Evolutionary conservation across 1,139 yeast species (phyloP).

Genomic region (Suhomyces coccinellae): DNA sequence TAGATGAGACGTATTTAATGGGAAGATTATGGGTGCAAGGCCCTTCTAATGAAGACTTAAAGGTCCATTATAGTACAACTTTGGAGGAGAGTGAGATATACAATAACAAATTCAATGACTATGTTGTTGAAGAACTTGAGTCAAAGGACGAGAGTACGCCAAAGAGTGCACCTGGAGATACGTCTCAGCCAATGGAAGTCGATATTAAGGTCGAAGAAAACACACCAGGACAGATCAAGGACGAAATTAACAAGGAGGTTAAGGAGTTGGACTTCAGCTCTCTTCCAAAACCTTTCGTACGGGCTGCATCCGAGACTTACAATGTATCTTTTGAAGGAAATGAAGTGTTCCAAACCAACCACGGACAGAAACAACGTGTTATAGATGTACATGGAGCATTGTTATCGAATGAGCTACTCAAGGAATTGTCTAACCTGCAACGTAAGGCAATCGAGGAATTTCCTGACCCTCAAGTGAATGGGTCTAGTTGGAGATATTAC

Average conservation of each 20-base stretch:
- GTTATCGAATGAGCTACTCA: slow-evolving; percentile 19
- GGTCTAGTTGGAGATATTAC: slow-evolving; percentile 67
- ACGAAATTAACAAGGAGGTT: slow-evolving; percentile 2
- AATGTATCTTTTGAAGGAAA: slow-evolving; percentile 21
- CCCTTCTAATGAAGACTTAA: slow-evolving; percentile 67
- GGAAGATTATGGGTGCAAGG: slow-evolving; percentile 96
- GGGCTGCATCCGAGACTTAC: slow-evolving; percentile 20
- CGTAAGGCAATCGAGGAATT: slow-evolving; percentile 71
- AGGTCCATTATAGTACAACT: slow-evolving; percentile 38
- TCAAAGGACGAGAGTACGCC: neutral
- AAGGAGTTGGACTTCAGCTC: slow-evolving; percentile 16
- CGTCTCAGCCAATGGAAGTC: neutral
- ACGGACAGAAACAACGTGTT: slow-evolving; percentile 17
- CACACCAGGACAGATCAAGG: neutral
- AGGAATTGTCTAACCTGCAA: slow-evolving; percentile 47
- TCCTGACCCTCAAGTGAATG: slow-evolving; percentile 52
- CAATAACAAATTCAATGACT: slow-evolving; percentile 12
- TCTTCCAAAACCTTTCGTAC: slow-evolving; percentile 20
- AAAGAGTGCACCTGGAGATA: neutral
- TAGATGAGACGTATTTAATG: slow-evolving; percentile 70
- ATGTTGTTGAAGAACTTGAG: slow-evolving; percentile 4
- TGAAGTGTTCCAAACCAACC: slow-evolving; percentile 16
- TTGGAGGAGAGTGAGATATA: slow-evolving; percentile 25
- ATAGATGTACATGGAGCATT: slow-evolving; percentile 49
- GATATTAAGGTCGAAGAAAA: neutral